Evolutionary conservation across 2,329 filamentous ascomycete genomes (phyloP), one percentile per base, ranked within the genome.

Genomic region (Cladosporium sphaerospermum): DNA sequence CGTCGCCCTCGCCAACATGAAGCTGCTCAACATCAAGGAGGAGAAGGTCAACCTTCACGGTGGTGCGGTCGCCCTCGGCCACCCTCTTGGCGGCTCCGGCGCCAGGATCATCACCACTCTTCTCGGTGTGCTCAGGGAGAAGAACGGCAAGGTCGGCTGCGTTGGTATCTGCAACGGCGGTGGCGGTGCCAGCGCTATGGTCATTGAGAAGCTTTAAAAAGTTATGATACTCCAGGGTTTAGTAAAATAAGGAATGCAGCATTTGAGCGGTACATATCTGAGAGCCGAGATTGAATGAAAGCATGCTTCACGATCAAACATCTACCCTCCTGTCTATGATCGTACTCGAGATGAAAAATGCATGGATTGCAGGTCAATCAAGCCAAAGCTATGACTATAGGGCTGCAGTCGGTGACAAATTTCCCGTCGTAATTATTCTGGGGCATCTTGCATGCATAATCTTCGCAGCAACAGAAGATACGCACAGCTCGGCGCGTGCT

Each of bases 161-260:
- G 92, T 88, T 37, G 93, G 89, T 67, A 97, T 99, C 69, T 99
- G 93, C 83, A 99, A 99, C 73, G 93, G 93, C 61, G 93, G 93
- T 54, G 93, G 93, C 64, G 93, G 93, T 70, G 93, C 93, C 56
- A 95, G 89, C 65, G 93, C 93, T 54, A 76, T 99, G 61, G 89
- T 99, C 58, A 83, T 99, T 65, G 93, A 99, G 79, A 63, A 60
- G 45, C 48, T 69, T 51, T 51, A 44, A 32, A 44, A n/a, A 23
- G 13, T 44, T 42, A 42, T 42, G 40, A 42, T 19, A 11, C 19
- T 42, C 14, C 36, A 14, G 23, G 23, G 23, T 28, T 28, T 28
- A 39, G n/a, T 36, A 4, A 36, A 36, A 36, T 36, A n/a, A 36
- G 34, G n/a, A 10, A 8, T 39, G 36, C 16, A n/a, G 36, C 36